Conservation (phyloP, 768 basidiomycete genomes). For the Leccinum subtestaceum region DNA sequence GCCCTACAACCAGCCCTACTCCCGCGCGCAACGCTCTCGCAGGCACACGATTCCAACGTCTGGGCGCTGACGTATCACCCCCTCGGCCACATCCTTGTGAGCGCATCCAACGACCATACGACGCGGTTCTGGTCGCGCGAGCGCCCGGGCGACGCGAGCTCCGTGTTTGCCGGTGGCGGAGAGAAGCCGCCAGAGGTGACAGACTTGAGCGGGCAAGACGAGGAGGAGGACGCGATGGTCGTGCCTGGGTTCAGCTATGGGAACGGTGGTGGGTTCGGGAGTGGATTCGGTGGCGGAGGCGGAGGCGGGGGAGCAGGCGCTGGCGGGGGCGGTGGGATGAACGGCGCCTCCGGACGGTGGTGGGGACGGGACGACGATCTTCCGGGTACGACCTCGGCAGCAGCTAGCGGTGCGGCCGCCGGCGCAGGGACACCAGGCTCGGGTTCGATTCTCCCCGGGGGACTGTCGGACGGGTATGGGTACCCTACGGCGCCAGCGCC, state of each 20-base stretch:
- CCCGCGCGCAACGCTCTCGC: slow-evolving; percentile 84
- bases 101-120: slow-evolving; percentile 96
- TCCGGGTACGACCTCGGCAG: not conserved
- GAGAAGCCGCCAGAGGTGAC: slow-evolving; percentile 77
- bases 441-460: slow-evolving; percentile 19
- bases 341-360: slow-evolving; percentile 29
- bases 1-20: slow-evolving; percentile 39
- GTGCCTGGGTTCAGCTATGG: slow-evolving; percentile 63
- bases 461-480: slow-evolving; percentile 19
- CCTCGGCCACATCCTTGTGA: slow-evolving; percentile 89
- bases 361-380: slow-evolving; percentile 49
- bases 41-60: slow-evolving; percentile 97
- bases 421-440: not conserved
- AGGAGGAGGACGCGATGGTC: slow-evolving; percentile 69
- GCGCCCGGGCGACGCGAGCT: slow-evolving; percentile 77
- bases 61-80: slow-evolving; percentile 97
- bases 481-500: slow-evolving; percentile 19
- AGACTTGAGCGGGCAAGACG: slow-evolving; percentile 61
- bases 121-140: slow-evolving; percentile 98
- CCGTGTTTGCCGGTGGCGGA: slow-evolving; percentile 75
- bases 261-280: slow-evolving; percentile 4
- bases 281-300: slow-evolving; percentile 18
- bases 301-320: slow-evolving; percentile 21
- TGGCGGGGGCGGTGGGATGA: slow-evolving; percentile 22
- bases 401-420: not conserved